Percentiles rank a stretch among this genome's conserved stretches.
phyloP scores from a whole-genome alignment of 2,329 filamentous ascomycete genomes.

The Teratosphaeria zuluensis region DNA sequence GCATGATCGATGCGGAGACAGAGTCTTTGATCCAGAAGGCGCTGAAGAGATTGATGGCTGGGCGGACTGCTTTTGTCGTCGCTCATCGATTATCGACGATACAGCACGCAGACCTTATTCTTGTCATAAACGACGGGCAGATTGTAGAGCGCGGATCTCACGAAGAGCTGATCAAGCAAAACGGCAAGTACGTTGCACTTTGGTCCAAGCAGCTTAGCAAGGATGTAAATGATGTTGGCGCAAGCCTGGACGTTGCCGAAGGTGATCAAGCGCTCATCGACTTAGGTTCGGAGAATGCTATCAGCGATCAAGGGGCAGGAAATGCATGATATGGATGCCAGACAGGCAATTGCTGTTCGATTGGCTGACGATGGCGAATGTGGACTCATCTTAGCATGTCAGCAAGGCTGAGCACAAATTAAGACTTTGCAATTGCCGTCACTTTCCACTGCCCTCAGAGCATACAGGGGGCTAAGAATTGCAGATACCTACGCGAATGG shows the following conservation, averaged over 20 bases:
- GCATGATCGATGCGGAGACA: slow-evolving; percentile 49
- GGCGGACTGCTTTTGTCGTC: slow-evolving; percentile 65
- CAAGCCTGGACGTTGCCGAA: slow-evolving; percentile 7
- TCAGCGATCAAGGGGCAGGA: not conserved
- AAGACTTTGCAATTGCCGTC: not conserved
- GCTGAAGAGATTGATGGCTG: slow-evolving; percentile 50
- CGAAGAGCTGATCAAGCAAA: slow-evolving; percentile 50
- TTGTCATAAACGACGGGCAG: slow-evolving; percentile 62
- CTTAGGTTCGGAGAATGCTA: not conserved
- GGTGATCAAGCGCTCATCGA: slow-evolving; percentile 5
- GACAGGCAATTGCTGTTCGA: not conserved
- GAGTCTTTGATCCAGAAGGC: slow-evolving; percentile 47
- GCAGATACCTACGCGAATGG: too few relatives aligned
- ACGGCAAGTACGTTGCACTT: slow-evolving; percentile 24
- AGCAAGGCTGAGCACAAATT: not conserved
- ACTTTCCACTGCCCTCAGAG: too few relatives aligned
- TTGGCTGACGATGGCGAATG: not conserved
- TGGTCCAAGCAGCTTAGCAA: slow-evolving; percentile 26
- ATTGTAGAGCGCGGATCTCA: slow-evolving; percentile 70
- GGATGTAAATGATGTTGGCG: slow-evolving; percentile 12
- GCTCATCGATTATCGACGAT: slow-evolving; percentile 69
- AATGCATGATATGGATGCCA: not conserved
- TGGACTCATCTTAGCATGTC: not conserved
- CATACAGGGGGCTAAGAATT: too few relatives aligned
- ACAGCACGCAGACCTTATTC: slow-evolving; percentile 66